Evolutionary conservation across 2,329 filamentous ascomycete genomes (phyloP).

Genomic region (Botrytis elliptica): DNA sequence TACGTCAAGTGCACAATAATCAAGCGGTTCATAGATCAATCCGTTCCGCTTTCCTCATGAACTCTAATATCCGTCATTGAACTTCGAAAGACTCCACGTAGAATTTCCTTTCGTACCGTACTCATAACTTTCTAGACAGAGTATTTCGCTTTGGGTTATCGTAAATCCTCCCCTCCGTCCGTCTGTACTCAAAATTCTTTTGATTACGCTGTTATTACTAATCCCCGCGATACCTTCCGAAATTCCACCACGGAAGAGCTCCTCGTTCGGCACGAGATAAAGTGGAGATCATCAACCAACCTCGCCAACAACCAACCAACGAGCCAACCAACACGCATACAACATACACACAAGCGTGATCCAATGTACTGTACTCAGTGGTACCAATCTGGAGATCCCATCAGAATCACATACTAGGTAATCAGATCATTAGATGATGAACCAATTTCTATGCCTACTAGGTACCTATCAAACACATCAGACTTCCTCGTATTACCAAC

Average conservation of each 20-base stretch:
- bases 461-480: background rate
- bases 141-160: background rate
- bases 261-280: background rate
- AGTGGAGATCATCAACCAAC: background rate
- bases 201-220: background rate
- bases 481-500: background rate
- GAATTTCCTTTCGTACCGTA: background rate
- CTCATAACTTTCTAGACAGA: background rate
- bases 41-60: background rate
- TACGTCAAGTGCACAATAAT: background rate
- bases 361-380: background rate
- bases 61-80: background rate
- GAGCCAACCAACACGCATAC: too few relatives aligned
- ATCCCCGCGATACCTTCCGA: background rate
- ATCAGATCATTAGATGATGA: background rate
- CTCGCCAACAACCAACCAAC: too few relatives aligned
- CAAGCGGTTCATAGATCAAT: background rate
- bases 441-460: background rate
- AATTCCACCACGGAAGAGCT: background rate
- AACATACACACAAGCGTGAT: background rate
- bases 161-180: background rate
- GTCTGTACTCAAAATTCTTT: background rate
- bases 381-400: background rate
- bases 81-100: background rate
- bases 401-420: background rate